Conservation (phyloP, 1,139 yeast genomes). For the Protomyces macrosporus region DNA sequence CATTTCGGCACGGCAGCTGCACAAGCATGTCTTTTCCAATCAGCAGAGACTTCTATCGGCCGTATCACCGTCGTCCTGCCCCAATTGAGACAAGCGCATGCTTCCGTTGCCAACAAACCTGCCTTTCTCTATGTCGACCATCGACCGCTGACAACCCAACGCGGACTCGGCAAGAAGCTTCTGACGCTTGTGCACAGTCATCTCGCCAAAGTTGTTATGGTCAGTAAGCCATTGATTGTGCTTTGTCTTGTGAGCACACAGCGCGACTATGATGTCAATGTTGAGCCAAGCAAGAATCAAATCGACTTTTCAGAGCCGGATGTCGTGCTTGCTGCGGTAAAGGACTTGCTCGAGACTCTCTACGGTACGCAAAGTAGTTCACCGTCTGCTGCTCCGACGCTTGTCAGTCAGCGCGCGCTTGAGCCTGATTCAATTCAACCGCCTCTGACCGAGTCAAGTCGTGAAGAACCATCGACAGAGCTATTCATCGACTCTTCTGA, state of each 20-base stretch:
- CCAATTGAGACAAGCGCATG: not conserved
- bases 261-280: constrained; percentile 41
- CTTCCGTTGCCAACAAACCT: constrained; percentile 13
- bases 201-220: not conserved
- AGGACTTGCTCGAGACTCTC: not conserved
- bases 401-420: too few relatives aligned
- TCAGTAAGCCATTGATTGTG: constrained; percentile 35
- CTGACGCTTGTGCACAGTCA: constrained; percentile 34
- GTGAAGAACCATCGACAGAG: not conserved
- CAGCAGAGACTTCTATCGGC: constrained; percentile 13
- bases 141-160: constrained; percentile 40
- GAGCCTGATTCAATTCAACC: not conserved
- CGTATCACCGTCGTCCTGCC: constrained; percentile 28
- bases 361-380: not conserved
- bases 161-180: constrained; percentile 34
- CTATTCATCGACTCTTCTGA: not conserved
- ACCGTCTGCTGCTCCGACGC: not conserved
- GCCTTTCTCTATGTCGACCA: constrained; percentile 36
- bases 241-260: constrained; percentile 38
- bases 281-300: constrained; percentile 48
- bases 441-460: not conserved
- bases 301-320: constrained; percentile 36
- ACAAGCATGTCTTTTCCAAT: constrained; percentile 28
- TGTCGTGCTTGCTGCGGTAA: not conserved
- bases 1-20: constrained; percentile 26